Conservation (phyloP, 352 stramenopile species). For the Salisapilia sapeloensis region DNA sequence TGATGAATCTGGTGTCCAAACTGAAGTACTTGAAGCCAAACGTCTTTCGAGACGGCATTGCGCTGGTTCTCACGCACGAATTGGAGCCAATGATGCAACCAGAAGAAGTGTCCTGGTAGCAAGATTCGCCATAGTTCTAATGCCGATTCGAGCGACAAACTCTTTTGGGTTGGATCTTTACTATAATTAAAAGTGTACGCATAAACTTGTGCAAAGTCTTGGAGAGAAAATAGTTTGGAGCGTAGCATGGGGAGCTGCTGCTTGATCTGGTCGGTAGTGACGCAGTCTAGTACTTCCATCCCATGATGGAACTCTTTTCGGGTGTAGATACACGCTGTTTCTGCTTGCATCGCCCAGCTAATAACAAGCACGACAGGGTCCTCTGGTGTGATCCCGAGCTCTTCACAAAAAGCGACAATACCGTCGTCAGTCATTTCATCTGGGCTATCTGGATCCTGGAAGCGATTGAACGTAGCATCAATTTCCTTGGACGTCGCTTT, state of each 20-base stretch:
- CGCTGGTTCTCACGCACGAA: constrained; percentile 46
- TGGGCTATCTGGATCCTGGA: constrained; percentile 37
- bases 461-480: too few species aligned
- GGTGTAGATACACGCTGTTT: constrained; percentile 65
- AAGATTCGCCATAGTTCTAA: constrained; percentile 56
- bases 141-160: constrained; percentile 51
- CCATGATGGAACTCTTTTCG: constrained; percentile 50
- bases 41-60: constrained; percentile 69
- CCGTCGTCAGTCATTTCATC: constrained; percentile 67
- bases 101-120: constrained; percentile 38
- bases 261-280: constrained; percentile 32
- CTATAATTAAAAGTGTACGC: constrained; percentile 72
- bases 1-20: constrained; percentile 55
- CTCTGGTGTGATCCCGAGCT: constrained; percentile 51
- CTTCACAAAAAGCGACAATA: constrained; percentile 53
- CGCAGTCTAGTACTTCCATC: constrained; percentile 49
- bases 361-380: constrained; percentile 68
- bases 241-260: constrained; percentile 29
- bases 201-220: constrained; percentile 70
- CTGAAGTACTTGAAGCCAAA: constrained; percentile 76
- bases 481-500: too few species aligned
- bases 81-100: constrained; percentile 44
- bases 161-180: constrained; percentile 74
- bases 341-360: constrained; percentile 61
- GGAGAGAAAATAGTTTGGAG: constrained; percentile 17